Evolutionary conservation across 2,329 filamentous ascomycete species (phyloP).

Genomic region (Cladophialophora chaetospira): DNA sequence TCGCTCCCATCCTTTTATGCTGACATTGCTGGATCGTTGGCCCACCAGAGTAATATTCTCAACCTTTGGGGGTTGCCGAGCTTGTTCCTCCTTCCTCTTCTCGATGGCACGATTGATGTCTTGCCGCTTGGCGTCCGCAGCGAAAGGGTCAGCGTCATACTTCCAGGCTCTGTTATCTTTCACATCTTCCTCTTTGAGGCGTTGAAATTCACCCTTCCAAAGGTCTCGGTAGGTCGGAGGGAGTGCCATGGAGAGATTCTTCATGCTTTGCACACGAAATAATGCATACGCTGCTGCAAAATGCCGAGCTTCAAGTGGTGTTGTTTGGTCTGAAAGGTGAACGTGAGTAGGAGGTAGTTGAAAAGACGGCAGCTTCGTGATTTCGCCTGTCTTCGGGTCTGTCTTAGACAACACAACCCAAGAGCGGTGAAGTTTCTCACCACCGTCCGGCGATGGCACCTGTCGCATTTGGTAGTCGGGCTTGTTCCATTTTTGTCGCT

Average conservation of each 20-base stretch:
- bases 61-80: slow-evolving; percentile 60
- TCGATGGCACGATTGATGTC: slow-evolving; percentile 75
- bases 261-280: slow-evolving; percentile 91
- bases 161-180: slow-evolving; percentile 79
- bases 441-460: slow-evolving; percentile 44
- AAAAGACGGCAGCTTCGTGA: slow-evolving; percentile 75
- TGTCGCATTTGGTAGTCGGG: slow-evolving; percentile 73
- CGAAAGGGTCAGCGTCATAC: slow-evolving; percentile 95
- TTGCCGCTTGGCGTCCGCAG: slow-evolving; percentile 71
- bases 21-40: slow-evolving; percentile 40
- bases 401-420: slow-evolving; percentile 73
- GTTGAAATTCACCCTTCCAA: slow-evolving; percentile 86
- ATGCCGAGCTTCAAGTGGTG: slow-evolving; percentile 86
- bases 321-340: slow-evolving; percentile 73
- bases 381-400: slow-evolving; percentile 81
- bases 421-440: slow-evolving; percentile 65
- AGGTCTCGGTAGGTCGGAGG: slow-evolving; percentile 85
- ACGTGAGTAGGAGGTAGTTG: slow-evolving; percentile 76
- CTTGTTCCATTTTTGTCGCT: slow-evolving; percentile 93
- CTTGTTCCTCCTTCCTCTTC: slow-evolving; percentile 74
- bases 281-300: slow-evolving; percentile 90
- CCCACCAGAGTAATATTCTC: slow-evolving; percentile 38
- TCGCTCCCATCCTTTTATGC: slow-evolving; percentile 73
- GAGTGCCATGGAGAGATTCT: slow-evolving; percentile 91
- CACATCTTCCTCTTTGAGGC: slow-evolving; percentile 77